A percentile compares a stretch with the other conserved stretches of the same genome.
Conservation (phyloP, 2,329 filamentous ascomycete genomes). For the Penicillium freii region DNA sequence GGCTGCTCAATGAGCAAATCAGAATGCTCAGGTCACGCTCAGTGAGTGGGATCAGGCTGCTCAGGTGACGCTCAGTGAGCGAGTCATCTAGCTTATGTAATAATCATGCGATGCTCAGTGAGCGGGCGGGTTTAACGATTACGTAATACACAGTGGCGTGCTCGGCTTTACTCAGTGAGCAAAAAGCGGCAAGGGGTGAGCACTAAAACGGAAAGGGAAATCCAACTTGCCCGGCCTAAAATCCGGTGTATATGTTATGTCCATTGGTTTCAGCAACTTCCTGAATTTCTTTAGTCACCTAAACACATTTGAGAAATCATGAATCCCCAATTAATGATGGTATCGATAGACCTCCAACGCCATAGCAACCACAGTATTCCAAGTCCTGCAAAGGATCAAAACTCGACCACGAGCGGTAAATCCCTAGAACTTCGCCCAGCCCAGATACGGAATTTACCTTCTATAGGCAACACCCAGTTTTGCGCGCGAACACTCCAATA, state of each 20-base stretch:
- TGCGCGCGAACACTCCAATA: conserved; percentile 67
- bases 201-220: no score
- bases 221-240: no score
- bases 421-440: conserved; percentile 39
- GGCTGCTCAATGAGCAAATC: no score
- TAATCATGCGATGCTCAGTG: no score
- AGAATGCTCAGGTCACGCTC: no score
- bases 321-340: background rate
- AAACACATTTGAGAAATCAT: background rate
- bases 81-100: no score
- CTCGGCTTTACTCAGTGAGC: no score
- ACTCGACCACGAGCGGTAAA: conserved; percentile 32
- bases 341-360: background rate
- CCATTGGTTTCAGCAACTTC: background rate
- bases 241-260: background rate
- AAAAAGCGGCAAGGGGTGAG: no score
- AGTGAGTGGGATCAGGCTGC: no score
- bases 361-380: background rate
- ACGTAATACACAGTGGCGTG: no score
- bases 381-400: conserved; percentile 13
- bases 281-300: background rate
- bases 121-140: no score
- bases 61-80: no score
- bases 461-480: conserved; percentile 64
- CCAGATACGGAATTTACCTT: conserved; percentile 37